Conservation (phyloP, 345 rosid genomes). For the Syzygium grande region DNA sequence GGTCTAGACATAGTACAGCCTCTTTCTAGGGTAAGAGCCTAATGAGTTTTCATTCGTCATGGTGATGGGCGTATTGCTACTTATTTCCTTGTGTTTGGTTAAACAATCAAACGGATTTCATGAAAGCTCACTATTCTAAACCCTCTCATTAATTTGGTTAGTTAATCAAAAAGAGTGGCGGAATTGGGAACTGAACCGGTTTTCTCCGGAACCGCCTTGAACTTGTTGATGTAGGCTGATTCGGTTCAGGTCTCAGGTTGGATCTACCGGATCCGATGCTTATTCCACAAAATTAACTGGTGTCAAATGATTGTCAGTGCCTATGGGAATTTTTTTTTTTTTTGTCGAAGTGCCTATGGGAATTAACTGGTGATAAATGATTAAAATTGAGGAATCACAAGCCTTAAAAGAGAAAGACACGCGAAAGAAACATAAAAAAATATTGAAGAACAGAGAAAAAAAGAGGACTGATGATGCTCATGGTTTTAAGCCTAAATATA, state of each 20-base stretch:
- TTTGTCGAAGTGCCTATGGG: too few relatives aligned
- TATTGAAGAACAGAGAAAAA: too few relatives aligned
- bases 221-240: neutral
- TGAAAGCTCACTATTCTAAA: neutral
- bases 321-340: too few relatives aligned
- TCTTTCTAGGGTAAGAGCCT: too few relatives aligned
- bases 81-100: neutral
- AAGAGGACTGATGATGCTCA: too few relatives aligned
- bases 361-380: neutral
- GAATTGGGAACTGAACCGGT: neutral
- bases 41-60: neutral
- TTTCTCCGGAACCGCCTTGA: neutral
- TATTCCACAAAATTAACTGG: too few relatives aligned
- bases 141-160: neutral
- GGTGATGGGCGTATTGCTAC: neutral
- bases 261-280: too few relatives aligned
- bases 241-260: neutral
- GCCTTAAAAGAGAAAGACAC: too few relatives aligned
- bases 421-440: too few relatives aligned
- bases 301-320: neutral
- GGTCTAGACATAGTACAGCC: neutral
- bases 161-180: neutral
- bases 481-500: too few relatives aligned
- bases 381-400: neutral
- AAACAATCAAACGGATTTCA: neutral